Percentiles rank a stretch among this genome's conserved stretches.
phyloP scores from a whole-genome alignment of 106 monocot species.

The Apostasia ramifera region DNA sequence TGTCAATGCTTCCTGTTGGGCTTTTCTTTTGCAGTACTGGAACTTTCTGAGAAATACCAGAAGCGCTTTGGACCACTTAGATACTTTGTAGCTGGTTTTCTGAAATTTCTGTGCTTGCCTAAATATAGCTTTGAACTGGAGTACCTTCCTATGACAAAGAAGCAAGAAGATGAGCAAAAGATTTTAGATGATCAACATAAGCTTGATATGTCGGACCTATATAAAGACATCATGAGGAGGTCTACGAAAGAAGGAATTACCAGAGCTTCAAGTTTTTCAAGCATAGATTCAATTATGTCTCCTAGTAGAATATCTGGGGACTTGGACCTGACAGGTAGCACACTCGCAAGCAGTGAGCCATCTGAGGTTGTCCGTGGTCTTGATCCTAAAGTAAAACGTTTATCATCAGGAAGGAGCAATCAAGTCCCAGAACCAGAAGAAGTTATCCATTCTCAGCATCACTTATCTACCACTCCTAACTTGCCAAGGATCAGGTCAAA shows the following conservation, averaged over 20 bases:
- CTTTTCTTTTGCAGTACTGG: slow-evolving; percentile 66
- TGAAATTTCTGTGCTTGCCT: slow-evolving; percentile 90
- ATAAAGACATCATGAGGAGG: slow-evolving; percentile 66
- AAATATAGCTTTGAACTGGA: slow-evolving; percentile 90
- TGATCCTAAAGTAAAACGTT: slow-evolving; percentile 77
- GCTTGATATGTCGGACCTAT: slow-evolving; percentile 52
- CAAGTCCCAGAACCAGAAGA: slow-evolving; percentile 65
- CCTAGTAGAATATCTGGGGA: slow-evolving; percentile 64
- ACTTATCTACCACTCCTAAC: slow-evolving; percentile 47
- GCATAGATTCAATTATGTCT: slow-evolving; percentile 75
- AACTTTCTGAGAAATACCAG: slow-evolving; percentile 97
- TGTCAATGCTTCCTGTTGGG: not conserved
- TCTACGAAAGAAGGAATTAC: slow-evolving; percentile 66
- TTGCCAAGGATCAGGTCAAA: slow-evolving; percentile 88
- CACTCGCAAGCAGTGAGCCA: slow-evolving; percentile 70
- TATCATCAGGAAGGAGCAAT: slow-evolving; percentile 64
- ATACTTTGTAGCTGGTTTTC: slow-evolving; percentile 93
- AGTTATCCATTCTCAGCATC: slow-evolving; percentile 68
- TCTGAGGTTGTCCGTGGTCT: slow-evolving; percentile 86
- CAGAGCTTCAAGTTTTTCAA: slow-evolving; percentile 80
- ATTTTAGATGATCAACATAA: slow-evolving; percentile 28
- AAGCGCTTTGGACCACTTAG: slow-evolving; percentile 96
- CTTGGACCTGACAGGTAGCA: slow-evolving; percentile 41
- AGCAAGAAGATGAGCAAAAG: slow-evolving; percentile 23
- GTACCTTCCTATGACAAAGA: slow-evolving; percentile 65